Base-by-base conservation (phyloP, 495 filamentous ascomycete genomes). In the Staphylotrichum tortipilum region DNA sequence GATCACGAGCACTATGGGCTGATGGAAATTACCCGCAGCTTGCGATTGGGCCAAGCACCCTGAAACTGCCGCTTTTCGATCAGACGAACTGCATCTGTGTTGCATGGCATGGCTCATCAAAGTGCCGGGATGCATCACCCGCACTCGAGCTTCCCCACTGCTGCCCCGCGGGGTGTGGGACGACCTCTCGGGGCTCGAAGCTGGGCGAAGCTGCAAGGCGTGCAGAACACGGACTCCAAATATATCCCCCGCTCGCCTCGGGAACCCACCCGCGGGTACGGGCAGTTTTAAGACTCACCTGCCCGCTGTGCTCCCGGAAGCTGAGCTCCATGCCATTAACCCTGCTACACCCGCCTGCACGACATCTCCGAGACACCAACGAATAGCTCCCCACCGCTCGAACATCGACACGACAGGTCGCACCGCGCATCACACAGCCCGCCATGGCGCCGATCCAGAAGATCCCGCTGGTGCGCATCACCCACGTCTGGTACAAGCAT, bases 401-500 rank as follows among this genome's bases (percentile, higher is more conserved):
- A 15, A 15, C 14, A 6, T n/a, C 33, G 10, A 14, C 33, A 35
- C 33, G 3, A 35, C 33, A 11, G 11, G 17, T 35, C 8, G 4
- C 39, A 38, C 11, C 19, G 24, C 23, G 3, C 23, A 8, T n/a
- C 24, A 40, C 15, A 26, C 8, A 19, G 3, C 30, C 37, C 55
- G 57, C 35, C 50, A 65, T 65, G 60, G 53, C 53, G 44, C 51
- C 58, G 22, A 21, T 53, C 33, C 61, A 63, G 50, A 75, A 75
- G 67, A 74, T 81, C 56, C 66, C 68, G 44, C 68, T 82, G 17
- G 66, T 67, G 33, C 77, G 76, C 36, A 69, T 82, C 28, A 62
- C 72, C 35, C 76, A 81, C 42, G 77, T 81, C 36, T 77, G 72
- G 61, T 82, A 81, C 57, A 74, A 72, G 28, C 78, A 82, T 54